Evolutionary conservation across 2,329 filamentous ascomycete species (phyloP).

Genomic region (Aspergillus sp.): DNA sequence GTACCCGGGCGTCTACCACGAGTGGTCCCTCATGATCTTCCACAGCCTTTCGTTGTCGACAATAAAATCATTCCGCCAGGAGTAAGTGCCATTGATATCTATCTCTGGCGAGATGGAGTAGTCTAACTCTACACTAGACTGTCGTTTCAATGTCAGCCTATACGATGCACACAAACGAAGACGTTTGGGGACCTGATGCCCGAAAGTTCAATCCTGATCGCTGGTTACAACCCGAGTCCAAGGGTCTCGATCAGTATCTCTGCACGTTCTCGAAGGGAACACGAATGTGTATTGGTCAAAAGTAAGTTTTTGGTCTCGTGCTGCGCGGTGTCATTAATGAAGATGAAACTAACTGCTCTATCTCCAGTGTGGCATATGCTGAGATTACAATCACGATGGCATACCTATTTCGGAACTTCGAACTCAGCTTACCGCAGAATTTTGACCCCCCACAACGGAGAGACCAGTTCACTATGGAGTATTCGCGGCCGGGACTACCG

Average conservation of each 20-base stretch:
- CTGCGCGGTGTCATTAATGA: too few species aligned
- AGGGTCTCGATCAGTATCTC: neutral
- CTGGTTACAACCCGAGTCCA: constrained; percentile 1
- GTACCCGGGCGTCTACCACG: constrained; percentile 7
- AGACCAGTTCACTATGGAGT: neutral
- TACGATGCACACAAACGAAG: constrained; percentile 3
- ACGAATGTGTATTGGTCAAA: neutral
- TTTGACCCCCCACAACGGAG: neutral
- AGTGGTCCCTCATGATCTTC: constrained; percentile 1
- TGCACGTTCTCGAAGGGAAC: neutral
- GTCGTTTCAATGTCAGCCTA: constrained; percentile 4
- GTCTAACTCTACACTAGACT: neutral
- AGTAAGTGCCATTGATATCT: neutral
- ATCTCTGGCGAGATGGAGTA: neutral
- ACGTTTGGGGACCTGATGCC: constrained; percentile 5
- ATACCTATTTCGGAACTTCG: neutral
- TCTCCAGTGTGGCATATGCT: neutral
- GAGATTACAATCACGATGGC: neutral
- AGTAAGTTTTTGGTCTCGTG: neutral
- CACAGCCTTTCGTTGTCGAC: constrained; percentile 1
- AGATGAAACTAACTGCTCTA: neutral
- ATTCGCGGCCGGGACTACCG: neutral
- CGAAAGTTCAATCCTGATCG: constrained; percentile 3
- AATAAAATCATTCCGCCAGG: constrained; percentile 3
- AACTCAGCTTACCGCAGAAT: neutral